These are phyloP conservation scores for Nymphaea colorata DNA, from an alignment of 164 flowering plant genomes.

Conservation along the genomic window DNA sequence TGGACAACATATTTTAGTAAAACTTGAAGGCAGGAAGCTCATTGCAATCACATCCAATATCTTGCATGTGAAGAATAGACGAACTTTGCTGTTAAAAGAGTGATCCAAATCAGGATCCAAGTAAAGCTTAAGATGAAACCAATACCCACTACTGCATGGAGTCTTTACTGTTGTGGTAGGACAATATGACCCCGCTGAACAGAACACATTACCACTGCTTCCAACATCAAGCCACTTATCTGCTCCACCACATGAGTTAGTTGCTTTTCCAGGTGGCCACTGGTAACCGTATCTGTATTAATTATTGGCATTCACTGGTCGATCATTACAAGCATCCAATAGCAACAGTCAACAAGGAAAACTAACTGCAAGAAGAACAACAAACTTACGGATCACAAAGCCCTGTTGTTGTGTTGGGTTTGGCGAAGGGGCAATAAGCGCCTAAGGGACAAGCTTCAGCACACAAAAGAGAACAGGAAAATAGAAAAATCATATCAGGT, in stretches of 20 bases:
- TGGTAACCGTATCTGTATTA: constrained; percentile 73
- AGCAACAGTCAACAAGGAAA: background rate
- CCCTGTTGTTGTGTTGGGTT: constrained; percentile 61
- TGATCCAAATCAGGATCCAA: no score
- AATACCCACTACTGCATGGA: constrained; percentile 82
- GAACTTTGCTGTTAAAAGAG: no score
- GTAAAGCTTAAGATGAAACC: constrained; percentile 12
- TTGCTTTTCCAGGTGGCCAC: constrained; percentile 58
- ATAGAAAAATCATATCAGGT: background rate
- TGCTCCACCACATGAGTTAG: constrained; percentile 90
- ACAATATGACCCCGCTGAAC: constrained; percentile 90
- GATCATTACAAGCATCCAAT: constrained; percentile 7
- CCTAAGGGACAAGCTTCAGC: constrained; percentile 91
- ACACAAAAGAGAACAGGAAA: constrained; percentile 5
- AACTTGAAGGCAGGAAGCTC: background rate
- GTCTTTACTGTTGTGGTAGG: constrained; percentile 49
- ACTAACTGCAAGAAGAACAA: constrained; percentile 6
- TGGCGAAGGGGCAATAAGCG: constrained; percentile 72
- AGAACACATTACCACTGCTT: constrained; percentile 61
- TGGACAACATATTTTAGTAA: background rate
- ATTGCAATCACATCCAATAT: background rate
- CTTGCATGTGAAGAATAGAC: background rate
- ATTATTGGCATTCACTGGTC: constrained; percentile 15
- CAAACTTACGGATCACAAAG: constrained; percentile 89
- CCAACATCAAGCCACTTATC: constrained; percentile 79